Percentiles rank a stretch among this genome's conserved stretches.
Conservation (phyloP, 371 early-diverging fungal genomes). For the Umbelopsis sp. region DNA sequence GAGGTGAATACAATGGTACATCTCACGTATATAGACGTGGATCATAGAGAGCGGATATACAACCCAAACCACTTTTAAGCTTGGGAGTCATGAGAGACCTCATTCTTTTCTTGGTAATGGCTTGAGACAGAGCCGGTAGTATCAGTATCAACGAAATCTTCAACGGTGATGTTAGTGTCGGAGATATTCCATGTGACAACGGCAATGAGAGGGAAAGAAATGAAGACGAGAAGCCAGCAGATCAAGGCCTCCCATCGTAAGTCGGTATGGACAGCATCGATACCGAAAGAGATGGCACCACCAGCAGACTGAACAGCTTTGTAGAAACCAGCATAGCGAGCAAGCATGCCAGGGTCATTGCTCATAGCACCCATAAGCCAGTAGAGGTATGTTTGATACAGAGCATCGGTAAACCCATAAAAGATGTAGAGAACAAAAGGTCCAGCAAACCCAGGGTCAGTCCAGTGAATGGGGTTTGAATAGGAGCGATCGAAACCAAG, state of each 20-base stretch:
- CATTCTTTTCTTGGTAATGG: neutral
- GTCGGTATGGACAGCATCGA: conserved; percentile 36
- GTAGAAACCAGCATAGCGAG: conserved; percentile 79
- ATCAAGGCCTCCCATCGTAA: conserved; percentile 43
- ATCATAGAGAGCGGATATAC: neutral
- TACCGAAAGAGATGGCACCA: conserved; percentile 42
- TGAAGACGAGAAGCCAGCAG: conserved; percentile 37
- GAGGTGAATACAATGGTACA: too few relatives aligned
- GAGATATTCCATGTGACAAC: conserved; percentile 34
- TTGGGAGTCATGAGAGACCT: neutral
- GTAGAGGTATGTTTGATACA: conserved; percentile 74
- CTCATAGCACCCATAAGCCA: conserved; percentile 82
- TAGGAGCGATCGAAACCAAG: conserved; percentile 43
- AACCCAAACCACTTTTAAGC: neutral
- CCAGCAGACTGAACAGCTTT: conserved; percentile 67
- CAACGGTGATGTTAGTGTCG: conserved; percentile 29
- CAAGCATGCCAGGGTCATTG: conserved; percentile 67
- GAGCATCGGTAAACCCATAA: conserved; percentile 71
- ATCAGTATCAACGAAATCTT: conserved; percentile 19
- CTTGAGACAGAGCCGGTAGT: neutral
- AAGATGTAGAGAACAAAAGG: conserved; percentile 67
- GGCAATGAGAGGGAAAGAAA: conserved; percentile 41
- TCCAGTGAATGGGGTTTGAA: conserved; percentile 33
- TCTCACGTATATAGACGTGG: neutral
- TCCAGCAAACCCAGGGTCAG: conserved; percentile 42